phyloP scores from a whole-genome alignment of 2,329 filamentous ascomycete species.

The Mycocentrospora acerina region DNA sequence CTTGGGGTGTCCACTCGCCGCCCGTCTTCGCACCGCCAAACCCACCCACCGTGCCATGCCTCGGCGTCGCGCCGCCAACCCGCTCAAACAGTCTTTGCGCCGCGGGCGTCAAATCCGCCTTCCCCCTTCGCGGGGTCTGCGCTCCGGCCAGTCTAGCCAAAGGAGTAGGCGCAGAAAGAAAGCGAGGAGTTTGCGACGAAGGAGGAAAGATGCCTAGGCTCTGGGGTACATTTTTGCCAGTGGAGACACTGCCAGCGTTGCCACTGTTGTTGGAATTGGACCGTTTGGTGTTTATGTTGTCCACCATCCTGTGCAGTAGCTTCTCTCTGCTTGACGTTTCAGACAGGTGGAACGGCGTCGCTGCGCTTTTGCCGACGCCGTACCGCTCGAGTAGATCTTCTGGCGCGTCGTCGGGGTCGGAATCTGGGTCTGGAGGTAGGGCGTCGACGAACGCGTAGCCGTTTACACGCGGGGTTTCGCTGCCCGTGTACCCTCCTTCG shows the following conservation, averaged over 20 bases:
- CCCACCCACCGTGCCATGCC: conserved; percentile 12
- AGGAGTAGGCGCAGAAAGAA: conserved; percentile 73
- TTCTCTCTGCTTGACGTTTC: conserved; percentile 75
- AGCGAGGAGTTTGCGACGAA: conserved; percentile 62
- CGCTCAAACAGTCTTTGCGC: conserved; percentile 56
- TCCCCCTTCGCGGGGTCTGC: conserved; percentile 48
- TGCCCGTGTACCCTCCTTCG: conserved; percentile 62
- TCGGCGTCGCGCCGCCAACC: conserved; percentile 41
- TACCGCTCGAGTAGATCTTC: conserved; percentile 48
- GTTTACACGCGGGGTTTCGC: conserved; percentile 85
- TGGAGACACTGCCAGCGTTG: no score
- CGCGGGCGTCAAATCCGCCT: conserved; percentile 68
- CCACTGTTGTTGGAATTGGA: no score
- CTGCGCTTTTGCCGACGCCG: conserved; percentile 33
- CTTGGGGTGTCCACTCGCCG: conserved; percentile 34
- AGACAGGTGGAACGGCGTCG: conserved; percentile 68
- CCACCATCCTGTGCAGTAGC: conserved; percentile 71
- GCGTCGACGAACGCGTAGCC: conserved; percentile 95
- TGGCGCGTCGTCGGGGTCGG: conserved; percentile 40
- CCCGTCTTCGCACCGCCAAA: conserved; percentile 17
- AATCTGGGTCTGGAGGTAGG: conserved; percentile 72
- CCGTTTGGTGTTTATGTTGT: conserved; percentile 22
- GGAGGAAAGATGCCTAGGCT: conserved; percentile 32
- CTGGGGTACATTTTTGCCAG: no score
- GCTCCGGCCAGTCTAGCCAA: conserved; percentile 62